Evolutionary conservation across 164 flowering plant species (phyloP), one percentile per base, ranked within the genome.

Genomic region (Piper betle): DNA sequence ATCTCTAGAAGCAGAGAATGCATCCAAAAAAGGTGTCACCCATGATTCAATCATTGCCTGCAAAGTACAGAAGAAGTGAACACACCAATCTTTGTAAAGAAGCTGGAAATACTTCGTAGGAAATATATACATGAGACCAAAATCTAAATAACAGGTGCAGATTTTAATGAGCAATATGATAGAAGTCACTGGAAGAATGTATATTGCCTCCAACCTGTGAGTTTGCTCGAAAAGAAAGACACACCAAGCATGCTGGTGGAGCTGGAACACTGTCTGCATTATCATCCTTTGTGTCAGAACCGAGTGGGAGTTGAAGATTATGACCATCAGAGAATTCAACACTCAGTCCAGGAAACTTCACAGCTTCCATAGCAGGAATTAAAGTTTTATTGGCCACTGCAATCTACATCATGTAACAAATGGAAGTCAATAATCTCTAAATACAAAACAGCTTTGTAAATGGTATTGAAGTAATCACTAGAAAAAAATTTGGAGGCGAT

Each of bases 1-100:
- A 69, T 78, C 59, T 39, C 75, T 73, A 60, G 91, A 84, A 63
- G 73, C 67, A 15, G 61, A 72, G 71, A 84, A 88, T 18, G 86
- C 71, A 57, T 85, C 77, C 48, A 70, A n/a, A 72, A 88, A 88
- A 57, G 99, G 96, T 25, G 18, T 39, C 63, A 71, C 80, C 97
- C 99, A 94, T 66, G 97, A 86, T 61, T 82, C 76, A 64, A 84
- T 68, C 99, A 94, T 88, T 66, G 72, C 75, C 99, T 93, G 81
- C 62, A 16, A 73, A 75, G 43, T 43, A 56, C 57, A 38, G 37
- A 55, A 20, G 38, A 55, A 20, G 38, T 15, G 16, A 58, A 37
- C 37, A 2, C 4, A 3, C 18, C 46, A 58, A 15, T 15, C 3
- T 12, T 15, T 38, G 13, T 4, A 17, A 16, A 15, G 7, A 53